Base-by-base conservation (phyloP, 805 yeast genomes). In the Candida quercuum region DNA sequence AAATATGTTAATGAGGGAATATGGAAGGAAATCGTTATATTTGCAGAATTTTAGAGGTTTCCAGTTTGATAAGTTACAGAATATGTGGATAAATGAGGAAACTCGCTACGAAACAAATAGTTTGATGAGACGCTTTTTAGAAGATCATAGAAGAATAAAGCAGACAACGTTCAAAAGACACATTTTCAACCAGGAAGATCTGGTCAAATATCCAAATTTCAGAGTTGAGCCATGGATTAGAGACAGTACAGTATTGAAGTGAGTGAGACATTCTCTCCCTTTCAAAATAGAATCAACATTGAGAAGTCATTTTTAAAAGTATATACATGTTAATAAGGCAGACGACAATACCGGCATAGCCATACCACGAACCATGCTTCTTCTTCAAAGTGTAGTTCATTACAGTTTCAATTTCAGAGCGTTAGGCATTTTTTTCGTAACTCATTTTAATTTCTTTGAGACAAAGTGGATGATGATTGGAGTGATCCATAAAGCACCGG, bases 391-490 rank as follows among this genome's bases (percentile, higher is more conserved):
- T n/a, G 22, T 9, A 16, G 22, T 35, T 35, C 18, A 10, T 10
- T 23, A 26, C n/a, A 26, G 16, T 12, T 6, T 7, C 28, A 26
- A 7, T 26, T 12, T 6, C 13, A 26, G 16, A 26, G n/a, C 10
- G 8, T 25, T n/a, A 11, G 23, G 16, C 15, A 20, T 14, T 23
- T 32, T 10, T 12, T 6, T 7, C 6, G 27, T 5, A 24, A 29
- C 14, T 31, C 33, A 51, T 43, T 52, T 67, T 42, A 71, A 55
- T 52, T 70, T 73, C 56, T 66, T 78, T 52, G 64, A 74, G 51
- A 71, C 56, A 45, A 67, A 75, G 56, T 78, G 81, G 59, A 64
- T 60, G 35, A 73, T 59, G 27, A 79, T 71, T 47, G 86, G 86
- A 38, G 59, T 41, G 61, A 59, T 39, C 71, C 71, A 83, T 53